These are phyloP conservation scores for Kodamaea kaohsiungensis DNA, from an alignment of 805 yeast species.

Conservation along the genomic window DNA sequence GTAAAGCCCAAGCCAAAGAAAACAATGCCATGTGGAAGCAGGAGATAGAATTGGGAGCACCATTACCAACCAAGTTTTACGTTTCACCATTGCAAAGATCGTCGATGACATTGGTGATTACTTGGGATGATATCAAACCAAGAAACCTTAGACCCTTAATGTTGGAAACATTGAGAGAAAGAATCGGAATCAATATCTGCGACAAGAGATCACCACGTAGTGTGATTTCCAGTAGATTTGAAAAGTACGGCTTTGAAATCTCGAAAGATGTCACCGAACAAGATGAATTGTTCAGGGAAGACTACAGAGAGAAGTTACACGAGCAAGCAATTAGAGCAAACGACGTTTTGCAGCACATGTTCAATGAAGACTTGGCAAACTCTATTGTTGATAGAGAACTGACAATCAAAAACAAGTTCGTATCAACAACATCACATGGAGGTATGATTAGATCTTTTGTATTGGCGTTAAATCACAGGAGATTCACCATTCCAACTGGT, in stretches of 20 bases:
- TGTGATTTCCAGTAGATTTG: constrained; percentile 39
- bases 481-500: constrained; percentile 62
- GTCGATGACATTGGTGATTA: constrained; percentile 52
- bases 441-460: constrained; percentile 57
- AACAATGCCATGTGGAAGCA: constrained; percentile 44
- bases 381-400: constrained; percentile 22
- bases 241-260: constrained; percentile 41
- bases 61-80: constrained; percentile 57
- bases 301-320: constrained; percentile 48
- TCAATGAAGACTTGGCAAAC: constrained; percentile 22
- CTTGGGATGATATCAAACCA: constrained; percentile 46
- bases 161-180: constrained; percentile 58
- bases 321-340: constrained; percentile 54
- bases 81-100: constrained; percentile 68
- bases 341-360: constrained; percentile 40
- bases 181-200: constrained; percentile 60
- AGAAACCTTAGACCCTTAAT: constrained; percentile 23
- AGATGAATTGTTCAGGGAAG: constrained; percentile 47
- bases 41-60: constrained; percentile 49
- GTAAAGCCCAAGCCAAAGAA: constrained; percentile 55
- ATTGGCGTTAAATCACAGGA: constrained; percentile 54
- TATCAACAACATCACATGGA: constrained; percentile 60
- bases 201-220: constrained; percentile 52
- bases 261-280: constrained; percentile 49
- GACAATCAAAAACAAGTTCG: constrained; percentile 22